phyloP scores from a whole-genome alignment of 2,329 filamentous ascomycete genomes.

The Talaromyces islandicus region DNA sequence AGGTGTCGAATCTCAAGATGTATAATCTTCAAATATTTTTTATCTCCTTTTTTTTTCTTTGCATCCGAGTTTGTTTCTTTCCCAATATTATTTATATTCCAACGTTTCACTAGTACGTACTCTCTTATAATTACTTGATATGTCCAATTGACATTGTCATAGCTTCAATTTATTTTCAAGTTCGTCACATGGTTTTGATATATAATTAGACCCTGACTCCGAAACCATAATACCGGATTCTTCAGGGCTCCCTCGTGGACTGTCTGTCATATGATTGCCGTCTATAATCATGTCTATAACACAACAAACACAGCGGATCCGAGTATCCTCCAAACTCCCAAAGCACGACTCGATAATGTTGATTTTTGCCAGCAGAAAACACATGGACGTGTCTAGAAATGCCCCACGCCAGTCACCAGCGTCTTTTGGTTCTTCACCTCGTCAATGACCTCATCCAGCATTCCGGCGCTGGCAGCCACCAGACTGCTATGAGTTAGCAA shows the following conservation, averaged over 20 bases:
- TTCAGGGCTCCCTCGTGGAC: neutral
- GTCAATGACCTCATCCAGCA: slow-evolving; percentile 42
- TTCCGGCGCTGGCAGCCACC: slow-evolving; percentile 66
- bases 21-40: too few relatives aligned
- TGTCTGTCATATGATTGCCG: neutral
- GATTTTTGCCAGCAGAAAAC: neutral
- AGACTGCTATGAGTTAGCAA: slow-evolving; percentile 28
- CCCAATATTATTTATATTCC: too few relatives aligned
- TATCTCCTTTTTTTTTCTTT: too few relatives aligned
- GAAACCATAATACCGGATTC: neutral
- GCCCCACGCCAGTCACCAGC: neutral
- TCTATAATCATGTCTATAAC: neutral
- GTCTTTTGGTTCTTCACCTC: neutral
- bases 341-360: neutral
- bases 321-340: neutral
- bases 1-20: too few relatives aligned
- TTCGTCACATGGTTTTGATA: neutral
- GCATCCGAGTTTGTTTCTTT: too few relatives aligned
- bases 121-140: neutral
- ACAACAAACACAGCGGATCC: neutral
- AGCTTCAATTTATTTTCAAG: neutral
- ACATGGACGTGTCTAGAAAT: neutral
- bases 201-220: neutral
- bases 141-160: neutral
- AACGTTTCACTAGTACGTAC: too few relatives aligned